phyloP scores from a whole-genome alignment of 78 protist genomes.

The Dictyostelium capitatum region DNA sequence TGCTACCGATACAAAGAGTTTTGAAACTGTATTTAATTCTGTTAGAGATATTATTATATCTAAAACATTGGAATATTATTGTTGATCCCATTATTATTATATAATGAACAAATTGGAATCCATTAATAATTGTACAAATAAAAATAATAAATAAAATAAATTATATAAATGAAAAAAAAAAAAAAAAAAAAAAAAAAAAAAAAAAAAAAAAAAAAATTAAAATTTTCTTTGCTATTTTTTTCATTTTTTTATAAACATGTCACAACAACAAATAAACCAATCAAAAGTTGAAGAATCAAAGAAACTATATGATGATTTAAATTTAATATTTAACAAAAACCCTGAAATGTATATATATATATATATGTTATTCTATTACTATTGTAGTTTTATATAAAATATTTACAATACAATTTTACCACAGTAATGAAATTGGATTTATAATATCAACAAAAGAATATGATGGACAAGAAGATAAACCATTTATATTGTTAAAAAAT shows the following conservation, averaged over 20 bases:
- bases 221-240: not conserved
- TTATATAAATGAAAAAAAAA: not conserved
- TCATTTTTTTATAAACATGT: not conserved
- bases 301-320: conserved; percentile 20
- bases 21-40: conserved; percentile 75
- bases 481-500: conserved; percentile 47
- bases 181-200: not conserved
- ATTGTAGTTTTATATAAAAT: too few species aligned
- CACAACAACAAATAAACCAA: not conserved
- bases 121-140: too few species aligned
- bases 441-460: conserved; percentile 37
- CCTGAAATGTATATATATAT: conserved; percentile 31
- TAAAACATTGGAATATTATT: conserved; percentile 40
- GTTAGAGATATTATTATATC: conserved; percentile 76
- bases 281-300: conserved; percentile 1
- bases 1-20: conserved; percentile 80
- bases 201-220: not conserved
- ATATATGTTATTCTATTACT: not conserved
- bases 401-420: too few species aligned
- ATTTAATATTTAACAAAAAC: conserved; percentile 19
- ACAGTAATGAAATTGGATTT: conserved; percentile 64
- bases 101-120: too few species aligned
- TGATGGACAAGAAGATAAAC: not conserved
- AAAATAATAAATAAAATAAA: too few species aligned
- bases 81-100: too few species aligned